phyloP scores from a whole-genome alignment of 2,329 filamentous ascomycete species.

The Fusarium sp. region DNA sequence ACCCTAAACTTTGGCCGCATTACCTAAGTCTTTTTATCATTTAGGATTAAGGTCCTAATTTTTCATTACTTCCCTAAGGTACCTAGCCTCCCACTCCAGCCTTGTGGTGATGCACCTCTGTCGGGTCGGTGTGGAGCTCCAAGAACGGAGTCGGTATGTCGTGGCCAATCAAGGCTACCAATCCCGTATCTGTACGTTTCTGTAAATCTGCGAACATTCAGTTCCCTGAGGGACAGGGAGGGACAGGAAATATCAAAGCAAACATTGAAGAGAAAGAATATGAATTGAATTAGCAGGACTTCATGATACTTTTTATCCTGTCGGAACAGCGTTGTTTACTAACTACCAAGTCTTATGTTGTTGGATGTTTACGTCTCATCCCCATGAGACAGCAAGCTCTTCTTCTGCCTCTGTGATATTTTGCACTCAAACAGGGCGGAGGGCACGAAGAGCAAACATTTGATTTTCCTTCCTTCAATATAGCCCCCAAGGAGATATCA shows the following conservation, averaged over 20 bases:
- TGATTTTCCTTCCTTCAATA: slow-evolving; percentile 23
- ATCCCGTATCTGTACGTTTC: not conserved
- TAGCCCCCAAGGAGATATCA: not conserved
- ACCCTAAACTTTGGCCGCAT: not conserved
- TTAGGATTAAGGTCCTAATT: not conserved
- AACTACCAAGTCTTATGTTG: not conserved
- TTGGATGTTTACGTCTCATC: not conserved
- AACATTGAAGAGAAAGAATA: not conserved
- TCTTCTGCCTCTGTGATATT: not conserved
- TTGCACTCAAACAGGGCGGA: not conserved
- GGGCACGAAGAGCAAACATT: slow-evolving; percentile 6
- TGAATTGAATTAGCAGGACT: no score
- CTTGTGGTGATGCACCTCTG: slow-evolving; percentile 25
- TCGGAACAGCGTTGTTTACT: not conserved
- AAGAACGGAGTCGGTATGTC: not conserved
- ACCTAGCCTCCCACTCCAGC: slow-evolving; percentile 23
- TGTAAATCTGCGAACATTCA: not conserved
- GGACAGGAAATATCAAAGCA: not conserved
- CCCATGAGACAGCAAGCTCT: not conserved
- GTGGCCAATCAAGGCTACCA: slow-evolving; percentile 24
- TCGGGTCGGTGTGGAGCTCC: not conserved
- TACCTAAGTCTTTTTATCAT: not conserved
- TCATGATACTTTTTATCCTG: no score
- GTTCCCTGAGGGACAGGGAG: not conserved
- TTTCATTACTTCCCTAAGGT: not conserved